Evolutionary conservation across 2,329 filamentous ascomycete genomes (phyloP).

Genomic region (Fusarium sacchari): DNA sequence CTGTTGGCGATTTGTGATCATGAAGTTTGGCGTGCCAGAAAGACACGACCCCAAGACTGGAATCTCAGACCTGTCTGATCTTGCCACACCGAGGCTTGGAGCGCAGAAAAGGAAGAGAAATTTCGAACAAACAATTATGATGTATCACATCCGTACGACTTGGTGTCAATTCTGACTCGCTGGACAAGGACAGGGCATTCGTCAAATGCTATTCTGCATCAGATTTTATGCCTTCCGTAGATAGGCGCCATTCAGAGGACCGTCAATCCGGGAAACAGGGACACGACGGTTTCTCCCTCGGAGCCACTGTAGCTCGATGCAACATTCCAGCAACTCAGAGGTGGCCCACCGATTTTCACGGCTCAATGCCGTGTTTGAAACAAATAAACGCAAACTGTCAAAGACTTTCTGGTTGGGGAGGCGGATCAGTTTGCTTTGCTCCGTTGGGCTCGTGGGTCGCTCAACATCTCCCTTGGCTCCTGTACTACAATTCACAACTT

Average conservation of each 20-base stretch:
- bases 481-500: slow-evolving; percentile 1
- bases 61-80: slow-evolving; percentile 11
- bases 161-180: background rate
- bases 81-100: background rate
- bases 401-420: background rate
- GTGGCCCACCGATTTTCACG: slow-evolving; percentile 10
- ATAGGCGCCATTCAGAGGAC: slow-evolving; percentile 7
- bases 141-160: background rate
- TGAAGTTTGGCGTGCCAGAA: background rate
- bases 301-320: slow-evolving; percentile 26
- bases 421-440: background rate
- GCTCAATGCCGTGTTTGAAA: slow-evolving; percentile 28
- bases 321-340: slow-evolving; percentile 34
- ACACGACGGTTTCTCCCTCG: background rate
- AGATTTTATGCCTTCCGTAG: background rate
- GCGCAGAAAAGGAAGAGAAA: background rate
- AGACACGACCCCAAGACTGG: background rate
- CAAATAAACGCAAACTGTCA: slow-evolving; percentile 3
- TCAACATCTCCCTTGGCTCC: background rate
- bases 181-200: slow-evolving; percentile 1
- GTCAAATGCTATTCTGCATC: background rate
- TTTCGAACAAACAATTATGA: background rate
- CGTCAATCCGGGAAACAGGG: slow-evolving; percentile 16
- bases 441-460: background rate
- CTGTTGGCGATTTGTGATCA: background rate